Conservation (phyloP, 495 filamentous ascomycete species). For the Glarea lozoyensis region DNA sequence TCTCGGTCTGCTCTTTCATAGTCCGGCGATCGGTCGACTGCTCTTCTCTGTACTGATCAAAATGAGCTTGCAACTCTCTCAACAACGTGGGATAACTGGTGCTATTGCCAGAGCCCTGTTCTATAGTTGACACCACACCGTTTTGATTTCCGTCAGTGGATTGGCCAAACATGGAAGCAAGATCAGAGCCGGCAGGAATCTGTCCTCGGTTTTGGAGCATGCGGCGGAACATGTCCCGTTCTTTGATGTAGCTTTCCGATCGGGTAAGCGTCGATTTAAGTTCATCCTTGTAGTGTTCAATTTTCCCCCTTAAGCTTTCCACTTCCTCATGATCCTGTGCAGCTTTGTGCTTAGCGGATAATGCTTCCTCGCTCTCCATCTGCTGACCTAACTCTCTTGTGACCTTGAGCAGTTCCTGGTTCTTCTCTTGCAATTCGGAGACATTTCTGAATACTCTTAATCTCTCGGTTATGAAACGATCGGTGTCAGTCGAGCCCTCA, state of each 20-base stretch:
- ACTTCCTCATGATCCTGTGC: constrained; percentile 67
- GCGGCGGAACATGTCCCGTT: constrained; percentile 93
- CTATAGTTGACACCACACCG: constrained; percentile 41
- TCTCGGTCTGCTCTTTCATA: constrained; percentile 79
- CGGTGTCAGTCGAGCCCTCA: constrained; percentile 68
- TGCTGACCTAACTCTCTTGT: constrained; percentile 74
- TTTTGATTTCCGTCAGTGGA: constrained; percentile 41
- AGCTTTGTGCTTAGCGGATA: constrained; percentile 55
- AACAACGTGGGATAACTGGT: constrained; percentile 61
- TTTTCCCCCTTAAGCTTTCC: constrained; percentile 58
- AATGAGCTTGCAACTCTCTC: constrained; percentile 79
- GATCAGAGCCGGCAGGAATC: constrained; percentile 48
- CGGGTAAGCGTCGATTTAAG: constrained; percentile 67
- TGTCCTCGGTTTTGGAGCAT: constrained; percentile 75
- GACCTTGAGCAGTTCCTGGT: constrained; percentile 70
- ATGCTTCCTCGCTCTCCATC: constrained; percentile 86
- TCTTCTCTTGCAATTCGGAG: constrained; percentile 79
- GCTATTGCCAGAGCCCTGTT: constrained; percentile 28
- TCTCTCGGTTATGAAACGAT: constrained; percentile 76
- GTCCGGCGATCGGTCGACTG: constrained; percentile 66
- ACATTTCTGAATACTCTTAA: constrained; percentile 77
- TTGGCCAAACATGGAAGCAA: constrained; percentile 54
- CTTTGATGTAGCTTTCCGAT: constrained; percentile 85
- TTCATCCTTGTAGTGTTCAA: constrained; percentile 52
- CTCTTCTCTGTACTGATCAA: constrained; percentile 84